These are phyloP conservation scores for Pseudogymnoascus sp. DNA, from an alignment of 2,329 filamentous ascomycete genomes.

Conservation along the genomic window DNA sequence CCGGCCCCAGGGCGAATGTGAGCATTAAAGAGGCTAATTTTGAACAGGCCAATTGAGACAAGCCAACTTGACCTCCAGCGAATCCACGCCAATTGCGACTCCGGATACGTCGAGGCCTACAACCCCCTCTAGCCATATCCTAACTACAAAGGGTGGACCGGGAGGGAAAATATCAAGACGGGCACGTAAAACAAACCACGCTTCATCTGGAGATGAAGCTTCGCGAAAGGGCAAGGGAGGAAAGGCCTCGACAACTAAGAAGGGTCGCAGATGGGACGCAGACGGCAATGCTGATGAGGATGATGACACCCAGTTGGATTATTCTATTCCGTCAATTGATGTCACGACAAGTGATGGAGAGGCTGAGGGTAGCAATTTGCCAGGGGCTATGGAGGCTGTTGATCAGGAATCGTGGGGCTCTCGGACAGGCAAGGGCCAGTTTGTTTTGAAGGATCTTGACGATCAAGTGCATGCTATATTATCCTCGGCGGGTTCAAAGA, in stretches of 20 bases:
- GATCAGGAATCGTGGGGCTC: slow-evolving; percentile 77
- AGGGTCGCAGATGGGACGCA: slow-evolving; percentile 84
- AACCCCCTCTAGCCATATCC: slow-evolving; percentile 59
- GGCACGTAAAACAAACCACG: slow-evolving; percentile 57
- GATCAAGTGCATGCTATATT: slow-evolving; percentile 90
- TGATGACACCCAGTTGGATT: slow-evolving; percentile 73
- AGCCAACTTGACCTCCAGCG: slow-evolving; percentile 31
- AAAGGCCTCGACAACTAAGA: slow-evolving; percentile 57
- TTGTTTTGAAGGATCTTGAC: slow-evolving; percentile 85
- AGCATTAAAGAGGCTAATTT: slow-evolving; percentile 10
- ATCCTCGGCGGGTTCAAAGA: slow-evolving; percentile 64
- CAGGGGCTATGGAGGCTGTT: slow-evolving; percentile 61
- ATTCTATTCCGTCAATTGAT: slow-evolving; percentile 58
- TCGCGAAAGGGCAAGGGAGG: slow-evolving; percentile 48
- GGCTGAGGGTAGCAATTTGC: slow-evolving; percentile 36
- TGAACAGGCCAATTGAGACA: slow-evolving; percentile 21
- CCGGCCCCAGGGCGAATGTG: not conserved
- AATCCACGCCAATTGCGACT: slow-evolving; percentile 61
- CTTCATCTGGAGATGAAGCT: slow-evolving; percentile 78
- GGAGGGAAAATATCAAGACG: slow-evolving; percentile 71
- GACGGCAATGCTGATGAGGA: slow-evolving; percentile 79
- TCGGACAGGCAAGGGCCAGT: slow-evolving; percentile 79
- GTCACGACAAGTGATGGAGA: slow-evolving; percentile 46
- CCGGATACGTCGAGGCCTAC: slow-evolving; percentile 71
- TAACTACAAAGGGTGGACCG: slow-evolving; percentile 67